phyloP scores from a whole-genome alignment of 495 filamentous ascomycete species.

The Rhizodiscina lignyota region DNA sequence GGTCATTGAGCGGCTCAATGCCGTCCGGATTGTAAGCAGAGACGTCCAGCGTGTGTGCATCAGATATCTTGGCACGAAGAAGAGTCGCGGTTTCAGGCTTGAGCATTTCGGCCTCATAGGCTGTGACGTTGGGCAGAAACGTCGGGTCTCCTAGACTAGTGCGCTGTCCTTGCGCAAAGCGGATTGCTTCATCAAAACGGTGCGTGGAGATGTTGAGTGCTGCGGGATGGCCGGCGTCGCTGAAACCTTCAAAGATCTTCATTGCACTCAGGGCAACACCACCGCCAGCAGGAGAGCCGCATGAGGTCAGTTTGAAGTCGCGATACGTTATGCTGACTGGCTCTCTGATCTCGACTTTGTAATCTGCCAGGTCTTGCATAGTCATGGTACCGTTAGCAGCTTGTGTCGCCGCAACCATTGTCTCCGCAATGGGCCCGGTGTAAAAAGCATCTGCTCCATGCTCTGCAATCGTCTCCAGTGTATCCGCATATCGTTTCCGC shows the following conservation, averaged over 20 bases:
- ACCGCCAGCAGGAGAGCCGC: slow-evolving; percentile 59
- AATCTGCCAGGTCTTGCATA: slow-evolving; percentile 54
- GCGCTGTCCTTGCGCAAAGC: slow-evolving; percentile 71
- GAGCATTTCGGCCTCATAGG: slow-evolving; percentile 52
- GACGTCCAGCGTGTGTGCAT: slow-evolving; percentile 51
- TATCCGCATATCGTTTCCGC: slow-evolving; percentile 59
- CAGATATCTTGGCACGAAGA: slow-evolving; percentile 51
- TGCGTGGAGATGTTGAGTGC: slow-evolving; percentile 52
- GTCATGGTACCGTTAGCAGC: slow-evolving; percentile 65
- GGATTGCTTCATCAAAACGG: slow-evolving; percentile 69
- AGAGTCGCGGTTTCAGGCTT: slow-evolving; percentile 33
- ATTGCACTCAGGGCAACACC: slow-evolving; percentile 53
- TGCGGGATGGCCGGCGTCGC: slow-evolving; percentile 33
- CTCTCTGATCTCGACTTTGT: slow-evolving; percentile 43
- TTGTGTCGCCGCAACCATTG: slow-evolving; percentile 50
- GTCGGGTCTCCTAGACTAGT: slow-evolving; percentile 61
- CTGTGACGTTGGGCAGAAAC: slow-evolving; percentile 46
- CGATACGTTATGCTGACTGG: slow-evolving; percentile 53
- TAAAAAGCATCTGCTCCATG: slow-evolving; percentile 64
- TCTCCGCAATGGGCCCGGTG: slow-evolving; percentile 50
- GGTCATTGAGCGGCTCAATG: slow-evolving; percentile 43
- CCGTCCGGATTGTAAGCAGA: slow-evolving; percentile 53
- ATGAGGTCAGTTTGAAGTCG: slow-evolving; percentile 47
- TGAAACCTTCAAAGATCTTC: slow-evolving; percentile 65
- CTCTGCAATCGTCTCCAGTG: slow-evolving; percentile 56